Percentiles rank a stretch among this genome's conserved stretches.
These are phyloP conservation scores for Wickerhamomyces strasburgensis DNA, from an alignment of 805 yeast species.

Conservation along the genomic window DNA sequence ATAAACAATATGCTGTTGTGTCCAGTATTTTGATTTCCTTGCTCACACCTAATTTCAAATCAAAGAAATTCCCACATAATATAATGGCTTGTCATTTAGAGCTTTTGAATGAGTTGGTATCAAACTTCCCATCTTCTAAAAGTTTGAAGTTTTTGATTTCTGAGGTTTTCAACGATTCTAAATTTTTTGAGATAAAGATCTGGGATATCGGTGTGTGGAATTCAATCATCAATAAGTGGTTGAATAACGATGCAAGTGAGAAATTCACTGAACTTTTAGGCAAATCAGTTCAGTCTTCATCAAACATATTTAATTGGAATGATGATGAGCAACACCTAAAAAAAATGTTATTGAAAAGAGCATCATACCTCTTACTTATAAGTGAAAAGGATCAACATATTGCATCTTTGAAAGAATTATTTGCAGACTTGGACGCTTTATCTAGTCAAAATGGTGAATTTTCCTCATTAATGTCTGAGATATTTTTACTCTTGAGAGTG, in stretches of 20 bases:
- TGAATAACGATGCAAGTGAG: slow-evolving; percentile 51
- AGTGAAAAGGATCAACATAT: slow-evolving; percentile 55
- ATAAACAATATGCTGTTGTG: slow-evolving; percentile 48
- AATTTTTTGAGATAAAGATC: slow-evolving; percentile 41
- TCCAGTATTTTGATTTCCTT: slow-evolving; percentile 49
- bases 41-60: slow-evolving; percentile 48
- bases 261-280: slow-evolving; percentile 46
- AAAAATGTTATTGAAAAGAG: slow-evolving; percentile 50
- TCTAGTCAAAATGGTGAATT: slow-evolving; percentile 30
- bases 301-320: slow-evolving; percentile 68
- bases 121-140: slow-evolving; percentile 32
- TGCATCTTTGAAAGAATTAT: slow-evolving; percentile 42
- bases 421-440: slow-evolving; percentile 40
- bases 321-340: slow-evolving; percentile 60
- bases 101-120: slow-evolving; percentile 34
- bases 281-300: slow-evolving; percentile 38
- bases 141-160: slow-evolving; percentile 60
- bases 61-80: slow-evolving; percentile 34
- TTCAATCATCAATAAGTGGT: slow-evolving; percentile 56
- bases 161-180: slow-evolving; percentile 60
- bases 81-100: slow-evolving; percentile 38
- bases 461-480: slow-evolving; percentile 31
- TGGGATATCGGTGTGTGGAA: slow-evolving; percentile 43
- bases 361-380: slow-evolving; percentile 58
- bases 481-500: slow-evolving; percentile 59